Percentiles rank a stretch among this genome's conserved stretches.
Conservation (phyloP, 1,139 yeast species). For the Candida labiduridarum region DNA sequence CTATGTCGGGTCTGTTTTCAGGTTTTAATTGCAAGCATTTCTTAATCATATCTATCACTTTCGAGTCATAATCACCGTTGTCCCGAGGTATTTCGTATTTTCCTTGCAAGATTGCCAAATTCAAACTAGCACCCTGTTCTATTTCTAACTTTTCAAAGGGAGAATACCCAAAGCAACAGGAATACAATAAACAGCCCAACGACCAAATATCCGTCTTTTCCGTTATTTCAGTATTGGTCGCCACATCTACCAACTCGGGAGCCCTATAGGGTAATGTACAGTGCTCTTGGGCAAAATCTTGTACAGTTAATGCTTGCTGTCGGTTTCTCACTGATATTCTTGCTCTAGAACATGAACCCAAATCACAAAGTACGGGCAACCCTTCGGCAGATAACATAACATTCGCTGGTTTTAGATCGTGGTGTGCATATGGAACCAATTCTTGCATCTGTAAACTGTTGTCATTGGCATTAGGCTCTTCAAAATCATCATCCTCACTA, state of each 20-base stretch:
- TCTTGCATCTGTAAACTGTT: conserved; percentile 51
- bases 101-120: conserved; percentile 75
- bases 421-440: conserved; percentile 74
- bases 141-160: conserved; percentile 87
- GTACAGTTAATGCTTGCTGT: conserved; percentile 73
- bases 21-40: conserved; percentile 66
- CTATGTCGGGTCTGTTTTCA: conserved; percentile 60
- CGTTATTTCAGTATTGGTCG: conserved; percentile 60
- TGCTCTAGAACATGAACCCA: conserved; percentile 79
- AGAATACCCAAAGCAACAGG: conserved; percentile 74
- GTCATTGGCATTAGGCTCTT: conserved; percentile 9
- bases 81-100: conserved; percentile 62
- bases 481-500: conserved; percentile 13
- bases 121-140: conserved; percentile 80
- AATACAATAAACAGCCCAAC: conserved; percentile 79
- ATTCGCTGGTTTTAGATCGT: conserved; percentile 88
- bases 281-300: conserved; percentile 82
- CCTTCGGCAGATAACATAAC: conserved; percentile 78
- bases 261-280: conserved; percentile 89
- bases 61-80: conserved; percentile 49
- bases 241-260: conserved; percentile 83
- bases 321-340: conserved; percentile 55
- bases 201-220: conserved; percentile 91
- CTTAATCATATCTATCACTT: conserved; percentile 55
- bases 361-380: conserved; percentile 76